Evolutionary conservation across 371 early-diverging fungal genomes (phyloP), one percentile per base, ranked within the genome.

Genomic region (Mortierella sp.): DNA sequence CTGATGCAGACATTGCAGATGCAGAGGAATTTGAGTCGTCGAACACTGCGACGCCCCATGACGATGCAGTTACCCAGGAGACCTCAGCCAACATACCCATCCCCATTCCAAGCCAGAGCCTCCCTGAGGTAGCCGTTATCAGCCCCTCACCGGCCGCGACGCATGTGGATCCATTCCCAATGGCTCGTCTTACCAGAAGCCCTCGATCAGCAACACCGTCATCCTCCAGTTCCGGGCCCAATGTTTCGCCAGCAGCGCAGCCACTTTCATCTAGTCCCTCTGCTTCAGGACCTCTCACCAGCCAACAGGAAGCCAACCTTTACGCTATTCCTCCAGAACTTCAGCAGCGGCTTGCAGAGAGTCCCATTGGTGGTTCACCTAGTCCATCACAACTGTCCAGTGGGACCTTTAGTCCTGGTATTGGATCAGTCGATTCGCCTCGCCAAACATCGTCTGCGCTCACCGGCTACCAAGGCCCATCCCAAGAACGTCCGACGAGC

Each of bases 141-240:
- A 76, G 71, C 37, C 69, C 82, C 14, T 78, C 80, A 31, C 77
- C 74, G 5, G 80, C 76, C 4, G 54, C 81, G 16, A 28, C 34
- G n/a, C 72, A 75, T 26, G 44, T 43, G 26, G 76, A 79, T 48
- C 82, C 55, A 48, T 89, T 57, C 75, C 89, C 82, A 71, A 78
- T 55, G 72, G 83, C 77, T 31, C 81, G 78, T 43, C 79, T 75
- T 31, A 74, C 87, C 13, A 72, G 83, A 50, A 76, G 44, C 48
- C 75, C 81, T n/a, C 74, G 83, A 37, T 67, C 72, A 14, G 24
- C 74, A 44, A 75, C 69, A 4, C 44, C 87, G 19, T 44, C 55
- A 31, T 88, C 88, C 19, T 59, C 82, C 55, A 71, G 70, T 40
- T 88, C 83, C 55, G 82, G 88, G 43, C 64, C 72, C 24, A 55